Base-by-base conservation (phyloP, 202 grass and related monocot genomes). In the Panicum hallii region DNA sequence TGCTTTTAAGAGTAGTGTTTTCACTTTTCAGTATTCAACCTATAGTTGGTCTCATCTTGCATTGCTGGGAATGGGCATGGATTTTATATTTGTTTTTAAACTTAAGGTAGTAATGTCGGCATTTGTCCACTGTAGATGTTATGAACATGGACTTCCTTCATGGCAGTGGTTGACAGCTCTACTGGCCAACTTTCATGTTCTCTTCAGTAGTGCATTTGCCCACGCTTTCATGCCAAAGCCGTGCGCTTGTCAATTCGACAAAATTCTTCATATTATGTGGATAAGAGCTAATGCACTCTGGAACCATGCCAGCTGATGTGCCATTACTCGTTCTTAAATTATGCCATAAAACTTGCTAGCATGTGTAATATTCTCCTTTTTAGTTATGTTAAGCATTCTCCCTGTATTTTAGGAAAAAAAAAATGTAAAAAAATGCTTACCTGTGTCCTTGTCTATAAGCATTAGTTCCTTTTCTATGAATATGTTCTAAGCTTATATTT, bases 241-340 rank as follows among this genome's bases (percentile, higher is more conserved):
- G 7, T 72, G 50, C 1, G 3, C 19, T 46, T 87, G 46, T 69
- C 47, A 74, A 11, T 63, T 40, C 23, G 50, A 68, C 55, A 3
- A 78, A 67, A 56, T 43, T 86, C 13, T 67, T 28, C n/a, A 75
- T 77, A 70, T 67, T 58, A 70, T 19, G 17, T 55, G 56, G 22
- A 20, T 83, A 61, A 52, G 20, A 8, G 46, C 67, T 79, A 17
- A 50, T 40, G 43, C 41, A 82, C 56, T 77, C 48, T 77, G 48
- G 36, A 79, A 67, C 61, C 42, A 62, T 56, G 54, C 20, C 16
- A 55, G 38, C 48, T 48, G 20, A 71, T 77, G 74, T 79, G 43
- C 52, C 38, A 57, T 69, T 63, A 69, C 46, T 66, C 54, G 64
- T 5, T 67, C 40, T 60, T 32, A 26, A 83, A 68, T 15, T 16